phyloP scores from a whole-genome alignment of 768 basidiomycete genomes.

The Pleurotus pulmonarius region DNA sequence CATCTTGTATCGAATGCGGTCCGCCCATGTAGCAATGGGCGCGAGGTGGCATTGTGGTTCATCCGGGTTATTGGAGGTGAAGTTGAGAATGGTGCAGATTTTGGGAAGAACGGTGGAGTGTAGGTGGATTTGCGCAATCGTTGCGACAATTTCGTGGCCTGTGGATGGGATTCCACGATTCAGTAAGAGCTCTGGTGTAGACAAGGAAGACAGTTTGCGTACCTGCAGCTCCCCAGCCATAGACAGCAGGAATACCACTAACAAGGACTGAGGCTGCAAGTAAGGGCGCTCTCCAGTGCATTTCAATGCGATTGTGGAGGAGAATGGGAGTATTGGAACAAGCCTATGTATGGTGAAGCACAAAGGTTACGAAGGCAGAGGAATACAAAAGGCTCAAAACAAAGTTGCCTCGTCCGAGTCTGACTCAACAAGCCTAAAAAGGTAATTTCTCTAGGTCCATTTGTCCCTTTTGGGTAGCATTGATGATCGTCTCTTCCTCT shows the following conservation, averaged over 20 bases:
- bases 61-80: constrained; percentile 27
- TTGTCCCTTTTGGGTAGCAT: too few relatives aligned
- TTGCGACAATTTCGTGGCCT: constrained; percentile 93
- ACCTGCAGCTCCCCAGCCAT: constrained; percentile 43
- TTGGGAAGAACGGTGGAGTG: constrained; percentile 64
- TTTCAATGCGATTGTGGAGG: background rate
- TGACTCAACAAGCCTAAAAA: too few relatives aligned
- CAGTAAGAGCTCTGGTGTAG: background rate
- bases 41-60: constrained; percentile 73
- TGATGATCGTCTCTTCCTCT: too few relatives aligned
- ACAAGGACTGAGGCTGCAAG: background rate
- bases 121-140: constrained; percentile 90
- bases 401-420: too few relatives aligned
- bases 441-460: too few relatives aligned
- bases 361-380: too few relatives aligned
- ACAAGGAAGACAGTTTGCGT: constrained; percentile 5
- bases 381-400: too few relatives aligned
- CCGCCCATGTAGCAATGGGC: constrained; percentile 86
- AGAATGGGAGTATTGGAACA: too few relatives aligned
- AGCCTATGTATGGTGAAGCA: too few relatives aligned
- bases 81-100: constrained; percentile 70
- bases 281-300: background rate
- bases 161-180: background rate
- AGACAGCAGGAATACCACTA: constrained; percentile 12
- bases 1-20: constrained; percentile 58